Conservation (phyloP, 163 green algal species). For the Coccomyxa subellipsoidea region DNA sequence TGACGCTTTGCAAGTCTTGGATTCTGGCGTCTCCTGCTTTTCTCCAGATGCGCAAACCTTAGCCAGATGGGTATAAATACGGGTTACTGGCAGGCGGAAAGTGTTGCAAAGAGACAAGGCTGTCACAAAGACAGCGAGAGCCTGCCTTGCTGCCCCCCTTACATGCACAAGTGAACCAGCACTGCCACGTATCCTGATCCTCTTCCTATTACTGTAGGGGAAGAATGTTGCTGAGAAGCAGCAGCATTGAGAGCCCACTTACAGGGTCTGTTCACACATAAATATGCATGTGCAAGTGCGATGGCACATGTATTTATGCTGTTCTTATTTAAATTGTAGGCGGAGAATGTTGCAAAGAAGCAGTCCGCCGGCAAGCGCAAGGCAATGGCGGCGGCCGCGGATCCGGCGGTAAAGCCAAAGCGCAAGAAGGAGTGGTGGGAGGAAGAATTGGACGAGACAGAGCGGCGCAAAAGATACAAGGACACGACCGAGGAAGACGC, state of each 20-base stretch:
- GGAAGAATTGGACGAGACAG: conserved; percentile 21
- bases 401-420: conserved; percentile 10
- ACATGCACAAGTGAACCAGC: neutral
- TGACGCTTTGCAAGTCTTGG: too few relatives aligned
- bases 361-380: conserved; percentile 34
- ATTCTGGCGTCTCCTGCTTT: too few relatives aligned
- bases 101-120: too few relatives aligned
- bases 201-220: conserved; percentile 9
- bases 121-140: too few relatives aligned
- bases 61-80: too few relatives aligned
- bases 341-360: conserved; percentile 76
- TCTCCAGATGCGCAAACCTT: too few relatives aligned
- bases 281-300: neutral
- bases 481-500: conserved; percentile 66
- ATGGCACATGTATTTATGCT: neutral
- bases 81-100: too few relatives aligned
- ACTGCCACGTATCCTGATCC: neutral
- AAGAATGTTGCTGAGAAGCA: conserved; percentile 29
- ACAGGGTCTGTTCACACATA: neutral
- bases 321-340: conserved; percentile 26
- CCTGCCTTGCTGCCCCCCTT: too few relatives aligned
- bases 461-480: neutral
- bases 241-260: neutral
- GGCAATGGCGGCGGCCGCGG: conserved; percentile 28
- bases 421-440: conserved; percentile 37